These are phyloP conservation scores for Blastobotrys serpentis DNA, from an alignment of 1,139 yeast genomes.

Conservation along the genomic window DNA sequence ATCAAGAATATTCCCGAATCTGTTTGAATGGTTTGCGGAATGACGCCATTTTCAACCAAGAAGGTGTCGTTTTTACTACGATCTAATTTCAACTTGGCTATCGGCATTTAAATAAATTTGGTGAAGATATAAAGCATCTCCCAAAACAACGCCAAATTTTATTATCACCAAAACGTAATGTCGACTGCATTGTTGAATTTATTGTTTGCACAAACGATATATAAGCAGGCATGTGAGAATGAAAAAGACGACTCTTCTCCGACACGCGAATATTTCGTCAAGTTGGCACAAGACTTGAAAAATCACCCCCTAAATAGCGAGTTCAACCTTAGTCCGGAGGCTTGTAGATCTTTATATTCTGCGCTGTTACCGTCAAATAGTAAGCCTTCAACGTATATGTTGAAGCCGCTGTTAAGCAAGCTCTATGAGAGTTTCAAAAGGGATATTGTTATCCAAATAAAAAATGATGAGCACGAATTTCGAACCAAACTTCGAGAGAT, in stretches of 20 bases:
- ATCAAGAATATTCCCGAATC: slow-evolving; percentile 36
- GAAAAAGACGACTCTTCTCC: slow-evolving; percentile 17
- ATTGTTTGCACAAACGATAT: slow-evolving; percentile 36
- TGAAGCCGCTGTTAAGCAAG: slow-evolving; percentile 31
- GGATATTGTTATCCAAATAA: slow-evolving; percentile 32
- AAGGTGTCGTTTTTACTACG: not conserved
- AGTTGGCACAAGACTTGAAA: slow-evolving; percentile 29
- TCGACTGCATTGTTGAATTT: slow-evolving; percentile 35
- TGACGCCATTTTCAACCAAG: slow-evolving; percentile 4
- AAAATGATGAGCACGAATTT: slow-evolving; percentile 38
- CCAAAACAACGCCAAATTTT: too few species aligned
- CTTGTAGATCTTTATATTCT: slow-evolving; percentile 31
- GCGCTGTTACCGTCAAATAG: slow-evolving; percentile 31
- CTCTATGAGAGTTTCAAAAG: slow-evolving; percentile 34
- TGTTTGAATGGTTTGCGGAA: slow-evolving; percentile 34
- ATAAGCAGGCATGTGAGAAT: slow-evolving; percentile 32
- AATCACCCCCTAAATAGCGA: slow-evolving; percentile 32
- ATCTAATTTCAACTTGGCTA: slow-evolving; percentile 1
- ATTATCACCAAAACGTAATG: too few species aligned
- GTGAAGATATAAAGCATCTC: not conserved
- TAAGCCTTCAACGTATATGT: slow-evolving; percentile 30
- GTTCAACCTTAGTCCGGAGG: slow-evolving; percentile 31
- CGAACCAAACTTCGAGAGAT: slow-evolving; percentile 36
- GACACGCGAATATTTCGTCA: slow-evolving; percentile 23
- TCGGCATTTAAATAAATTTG: not conserved